A percentile compares a stretch with the other conserved stretches of the same genome.
phyloP scores from a whole-genome alignment of 495 filamentous ascomycete genomes.

The Pyrenula aspistea region DNA sequence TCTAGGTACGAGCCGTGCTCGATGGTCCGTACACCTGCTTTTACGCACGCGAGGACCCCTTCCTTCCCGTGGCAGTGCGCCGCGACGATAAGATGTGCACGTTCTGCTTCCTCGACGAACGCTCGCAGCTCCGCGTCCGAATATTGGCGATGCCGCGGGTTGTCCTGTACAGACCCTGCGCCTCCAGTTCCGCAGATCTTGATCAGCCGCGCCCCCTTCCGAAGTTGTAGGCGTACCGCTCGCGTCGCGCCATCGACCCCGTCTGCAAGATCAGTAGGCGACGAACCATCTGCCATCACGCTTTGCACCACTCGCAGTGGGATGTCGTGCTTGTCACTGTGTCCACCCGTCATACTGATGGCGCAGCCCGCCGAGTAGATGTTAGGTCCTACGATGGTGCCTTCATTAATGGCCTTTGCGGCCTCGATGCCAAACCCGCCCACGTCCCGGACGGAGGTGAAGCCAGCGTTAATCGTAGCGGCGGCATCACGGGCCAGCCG shows the following conservation, averaged over 20 bases:
- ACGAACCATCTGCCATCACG: not conserved
- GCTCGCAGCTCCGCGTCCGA: conserved; percentile 31
- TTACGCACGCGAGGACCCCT: conserved; percentile 35
- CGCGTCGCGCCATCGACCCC: conserved; percentile 32
- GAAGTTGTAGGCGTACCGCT: conserved; percentile 34
- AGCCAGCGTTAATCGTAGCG: conserved; percentile 32
- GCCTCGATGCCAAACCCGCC: conserved; percentile 33
- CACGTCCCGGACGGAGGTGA: conserved; percentile 39
- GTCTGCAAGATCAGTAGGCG: conserved; percentile 23
- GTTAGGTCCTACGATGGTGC: conserved; percentile 32
- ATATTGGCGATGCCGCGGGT: conserved; percentile 36
- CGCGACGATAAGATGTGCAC: conserved; percentile 29
- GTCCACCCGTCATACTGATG: conserved; percentile 36
- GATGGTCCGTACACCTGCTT: conserved; percentile 31
- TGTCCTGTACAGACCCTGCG: conserved; percentile 29
- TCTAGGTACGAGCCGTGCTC: conserved; percentile 33
- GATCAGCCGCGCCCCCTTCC: conserved; percentile 35
- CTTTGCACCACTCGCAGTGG: conserved; percentile 20
- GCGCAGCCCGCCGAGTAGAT: conserved; percentile 28
- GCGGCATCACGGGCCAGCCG: conserved; percentile 26
- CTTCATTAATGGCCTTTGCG: conserved; percentile 27
- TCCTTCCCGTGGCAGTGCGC: conserved; percentile 39
- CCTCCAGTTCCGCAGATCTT: conserved; percentile 38
- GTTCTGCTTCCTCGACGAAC: conserved; percentile 35
- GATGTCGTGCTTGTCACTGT: conserved; percentile 29